phyloP scores from a whole-genome alignment of 495 filamentous ascomycete species.

The Neurospora sp. region DNA sequence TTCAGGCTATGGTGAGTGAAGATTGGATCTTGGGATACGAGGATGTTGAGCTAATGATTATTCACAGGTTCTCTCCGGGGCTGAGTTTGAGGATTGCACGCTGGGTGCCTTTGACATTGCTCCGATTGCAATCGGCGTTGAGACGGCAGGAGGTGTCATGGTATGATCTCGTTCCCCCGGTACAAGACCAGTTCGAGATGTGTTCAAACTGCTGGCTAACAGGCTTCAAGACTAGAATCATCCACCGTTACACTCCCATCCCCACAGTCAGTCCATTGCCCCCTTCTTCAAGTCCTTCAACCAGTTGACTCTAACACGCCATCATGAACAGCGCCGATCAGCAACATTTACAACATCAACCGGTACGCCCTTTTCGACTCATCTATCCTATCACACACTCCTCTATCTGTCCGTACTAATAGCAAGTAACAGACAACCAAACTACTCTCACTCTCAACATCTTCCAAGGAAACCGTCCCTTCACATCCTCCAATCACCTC shows the following conservation, averaged over 20 bases:
- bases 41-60: background rate
- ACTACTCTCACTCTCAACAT: conserved; percentile 87
- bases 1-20: conserved; percentile 64
- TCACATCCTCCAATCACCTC: conserved; percentile 89
- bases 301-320: background rate
- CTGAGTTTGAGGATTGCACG: conserved; percentile 48
- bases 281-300: too few species aligned
- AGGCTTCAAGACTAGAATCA: conserved; percentile 57
- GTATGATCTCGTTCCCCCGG: background rate
- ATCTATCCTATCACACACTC: background rate
- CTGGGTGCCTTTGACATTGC: conserved; percentile 90
- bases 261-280: conserved; percentile 44
- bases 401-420: background rate
- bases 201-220: background rate
- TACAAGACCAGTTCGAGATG: background rate
- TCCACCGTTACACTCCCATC: conserved; percentile 80
- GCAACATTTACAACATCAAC: conserved; percentile 92
- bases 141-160: conserved; percentile 92
- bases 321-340: conserved; percentile 49
- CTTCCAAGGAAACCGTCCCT: conserved; percentile 82
- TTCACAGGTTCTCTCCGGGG: conserved; percentile 52
- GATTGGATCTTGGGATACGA: background rate
- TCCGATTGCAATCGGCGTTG: conserved; percentile 89
- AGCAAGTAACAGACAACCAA: conserved; percentile 60
- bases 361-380: background rate